Percentiles rank a stretch among this genome's conserved stretches.
Evolutionary conservation across 1,284 basidiomycete species (phyloP).

Genomic region (Exsudoporus floridanus): DNA sequence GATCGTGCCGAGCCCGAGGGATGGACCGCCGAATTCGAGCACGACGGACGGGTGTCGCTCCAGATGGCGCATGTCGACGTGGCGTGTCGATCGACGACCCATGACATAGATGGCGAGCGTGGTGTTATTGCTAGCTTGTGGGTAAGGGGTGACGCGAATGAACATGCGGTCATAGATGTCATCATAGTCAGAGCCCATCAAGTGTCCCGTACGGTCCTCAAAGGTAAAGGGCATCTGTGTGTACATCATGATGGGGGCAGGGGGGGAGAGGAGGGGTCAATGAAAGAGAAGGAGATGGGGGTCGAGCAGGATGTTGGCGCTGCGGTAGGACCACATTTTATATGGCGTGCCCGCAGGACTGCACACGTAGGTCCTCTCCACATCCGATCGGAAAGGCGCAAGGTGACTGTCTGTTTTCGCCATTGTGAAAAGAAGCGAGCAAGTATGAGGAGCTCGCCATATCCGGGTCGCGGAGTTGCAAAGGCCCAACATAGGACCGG

Average conservation of each 20-base stretch:
- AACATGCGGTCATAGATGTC: constrained; percentile 74
- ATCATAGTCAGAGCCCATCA: constrained; percentile 60
- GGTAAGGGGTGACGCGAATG: constrained; percentile 53
- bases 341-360: constrained; percentile 24
- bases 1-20: constrained; percentile 56
- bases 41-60: constrained; percentile 50
- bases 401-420: constrained; percentile 21
- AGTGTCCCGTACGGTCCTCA: constrained; percentile 66
- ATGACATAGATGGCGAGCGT: constrained; percentile 56
- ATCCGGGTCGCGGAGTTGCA: constrained; percentile 35
- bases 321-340: constrained; percentile 14
- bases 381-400: constrained; percentile 28
- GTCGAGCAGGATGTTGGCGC: neutral
- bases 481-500: constrained; percentile 6
- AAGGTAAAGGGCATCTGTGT: constrained; percentile 52
- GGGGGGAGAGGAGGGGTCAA: neutral
- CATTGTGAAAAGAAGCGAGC: constrained; percentile 28
- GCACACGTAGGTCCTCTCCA: constrained; percentile 18
- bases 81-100: constrained; percentile 57
- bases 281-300: neutral
- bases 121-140: constrained; percentile 35
- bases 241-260: constrained; percentile 17
- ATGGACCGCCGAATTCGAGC: constrained; percentile 53
- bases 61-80: constrained; percentile 52
- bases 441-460: constrained; percentile 25